Base-by-base conservation (phyloP, 2,329 filamentous ascomycete species). In the Podosphaera fusca region DNA sequence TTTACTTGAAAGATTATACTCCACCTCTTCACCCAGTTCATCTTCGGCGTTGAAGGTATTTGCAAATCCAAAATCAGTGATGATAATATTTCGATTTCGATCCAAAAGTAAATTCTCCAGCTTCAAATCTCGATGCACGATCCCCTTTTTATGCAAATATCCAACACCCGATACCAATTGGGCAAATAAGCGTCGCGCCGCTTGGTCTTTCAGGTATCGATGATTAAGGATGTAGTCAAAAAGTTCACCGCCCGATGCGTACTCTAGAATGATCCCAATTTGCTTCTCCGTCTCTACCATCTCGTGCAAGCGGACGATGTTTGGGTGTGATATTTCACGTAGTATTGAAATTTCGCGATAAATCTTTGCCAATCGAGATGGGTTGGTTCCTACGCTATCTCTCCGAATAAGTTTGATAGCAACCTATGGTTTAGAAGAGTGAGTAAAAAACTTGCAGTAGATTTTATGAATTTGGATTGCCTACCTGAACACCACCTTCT, bases 191-290 rank as follows among this genome's bases (percentile, higher is more conserved):
- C 89, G 81, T 58, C 92, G 82, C 36, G 92, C 92, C 1, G 89
- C 82, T 61, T 87, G 82, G 69, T 98, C 92, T 68, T 96, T 96
- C 34, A 98, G 75, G 68, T 96, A 98, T 60, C 92, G 82, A 69
- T 98, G 88, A 67, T 94, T 95, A 59, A 98, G 75, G 64, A 98
- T 98, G 70, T 95, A 95, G 70, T 98, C 92, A 70, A 98, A 98
- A 2, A 98, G 79, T 70, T 98, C 92, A 59, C 92, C 92, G 29
- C 92, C 92, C 0, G 92, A 98, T 4, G 92, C 92, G 68, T 98
- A 98, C 71, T 98, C 92, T 64, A 98, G 79, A 64, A 98, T 94
- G 66, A 98, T 96, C 62, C 92, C 92, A 69, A 96, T 98, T 65
- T 96, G 88, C 62, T 87, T 81, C 66, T 96, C 89, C 0, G 92